These are phyloP conservation scores for Lactifluus volemus DNA, from an alignment of 768 basidiomycete genomes.

Conservation along the genomic window DNA sequence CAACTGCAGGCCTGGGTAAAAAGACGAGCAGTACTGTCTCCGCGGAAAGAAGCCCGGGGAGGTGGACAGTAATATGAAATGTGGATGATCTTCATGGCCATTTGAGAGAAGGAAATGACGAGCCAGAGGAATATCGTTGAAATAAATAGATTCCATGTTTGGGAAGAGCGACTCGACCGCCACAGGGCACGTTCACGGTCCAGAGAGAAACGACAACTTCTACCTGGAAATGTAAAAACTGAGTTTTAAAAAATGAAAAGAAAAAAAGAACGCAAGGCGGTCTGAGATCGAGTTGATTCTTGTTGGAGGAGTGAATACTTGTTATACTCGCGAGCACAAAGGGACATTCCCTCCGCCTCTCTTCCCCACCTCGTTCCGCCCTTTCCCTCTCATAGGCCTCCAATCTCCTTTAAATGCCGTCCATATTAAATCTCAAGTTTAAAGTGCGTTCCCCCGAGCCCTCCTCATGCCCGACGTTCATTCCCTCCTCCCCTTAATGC, in stretches of 20 bases:
- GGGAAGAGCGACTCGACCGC: not conserved
- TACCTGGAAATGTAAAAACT: not conserved
- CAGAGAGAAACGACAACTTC: not conserved
- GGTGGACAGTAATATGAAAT: not conserved
- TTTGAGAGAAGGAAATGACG: slow-evolving; percentile 5
- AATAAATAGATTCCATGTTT: not conserved
- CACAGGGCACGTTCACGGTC: not conserved
- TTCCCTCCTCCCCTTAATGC: slow-evolving; percentile 19
- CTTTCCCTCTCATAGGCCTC: not conserved
- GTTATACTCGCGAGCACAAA: not conserved
- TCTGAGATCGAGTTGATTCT: not conserved
- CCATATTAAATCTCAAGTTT: slow-evolving; percentile 82
- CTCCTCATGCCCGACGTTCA: slow-evolving; percentile 13
- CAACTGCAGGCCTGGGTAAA: not conserved
- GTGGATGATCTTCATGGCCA: not conserved
- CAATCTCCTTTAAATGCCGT: slow-evolving; percentile 44
- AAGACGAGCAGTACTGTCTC: not conserved
- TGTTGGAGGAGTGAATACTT: not conserved
- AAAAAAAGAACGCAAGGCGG: not conserved
- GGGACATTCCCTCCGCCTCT: not conserved
- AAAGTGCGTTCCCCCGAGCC: slow-evolving; percentile 39
- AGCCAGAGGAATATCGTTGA: not conserved
- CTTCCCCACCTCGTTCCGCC: not conserved
- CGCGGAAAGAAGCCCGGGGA: slow-evolving; percentile 9
- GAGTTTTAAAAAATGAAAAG: slow-evolving; percentile 2